Base-by-base conservation (phyloP, 169 alveolate genomes). In the Babesia ovis region DNA sequence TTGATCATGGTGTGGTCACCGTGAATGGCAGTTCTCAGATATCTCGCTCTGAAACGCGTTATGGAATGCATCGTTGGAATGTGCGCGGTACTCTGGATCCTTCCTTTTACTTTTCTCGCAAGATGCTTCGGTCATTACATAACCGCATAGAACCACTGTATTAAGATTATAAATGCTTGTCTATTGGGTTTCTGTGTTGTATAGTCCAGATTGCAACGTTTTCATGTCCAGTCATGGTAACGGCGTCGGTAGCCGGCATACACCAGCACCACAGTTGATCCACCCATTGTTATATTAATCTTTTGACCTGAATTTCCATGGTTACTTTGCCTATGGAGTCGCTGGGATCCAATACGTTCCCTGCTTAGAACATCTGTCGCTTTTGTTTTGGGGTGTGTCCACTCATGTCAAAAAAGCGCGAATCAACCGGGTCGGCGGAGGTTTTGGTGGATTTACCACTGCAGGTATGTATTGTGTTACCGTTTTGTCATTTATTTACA, bases 1-100 rank as follows among this genome's bases (percentile, higher is more conserved):
- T 80, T 29, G 76, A 27, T 9, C 4, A 41, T 12, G 83, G 88
- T 35, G 70, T 29, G 6, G 50, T 66, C n/a, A 51, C 20, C 29
- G 25, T 70, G 16, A 72, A 58, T 42, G 72, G 53, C 35, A 58
- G 41, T 27, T 54, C 45, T 22, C 22, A n/a, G 3, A 73, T 68
- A 35, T 4, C 39, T 27, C 69, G 51, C 8, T 2, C 34, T 35
- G 46, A 20, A n/a, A 45, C 20, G 12, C 41, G 68, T 22, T 9
- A 59, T 25, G 61, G 71, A 14, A 48, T 35, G 29, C 50, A 61
- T 16, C 71, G 60, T 22, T 80, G 88, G 88, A 50, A 16, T 8
- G 56, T 80, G 46, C 74, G 76, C 32, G 88, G 88, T 9, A 80
- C 88, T 6, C 42, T 80, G 60, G 88, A 80, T 48, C 88, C 88